Base-by-base conservation (phyloP, 345 rosid species). In the Moricandia moricandioides region DNA sequence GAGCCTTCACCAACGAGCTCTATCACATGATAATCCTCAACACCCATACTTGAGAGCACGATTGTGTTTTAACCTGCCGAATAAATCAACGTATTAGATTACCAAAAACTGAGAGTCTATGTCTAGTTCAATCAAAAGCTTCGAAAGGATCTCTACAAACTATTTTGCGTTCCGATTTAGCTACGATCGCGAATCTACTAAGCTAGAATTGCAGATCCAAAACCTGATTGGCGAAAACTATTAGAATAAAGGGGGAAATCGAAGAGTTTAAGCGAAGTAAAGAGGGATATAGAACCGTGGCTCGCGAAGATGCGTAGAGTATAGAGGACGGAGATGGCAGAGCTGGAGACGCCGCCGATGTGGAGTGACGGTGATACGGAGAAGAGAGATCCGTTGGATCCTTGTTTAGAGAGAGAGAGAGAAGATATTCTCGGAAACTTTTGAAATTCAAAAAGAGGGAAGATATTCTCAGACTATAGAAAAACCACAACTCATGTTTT, bases 1-100 rank as follows among this genome's bases (percentile, higher is more conserved):
- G 97, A 95, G 30, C 99, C 99, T 84, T 95, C 99, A 52, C 99
- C 99, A 4, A 92, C 97, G 54, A 90, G 91, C 86, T 92, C 99
- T 37, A 90, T 90, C 37, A 95, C 97, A 77, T 95, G 97, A 81
- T 95, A 92, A 67, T 90, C 82, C 71, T 90, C 97, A 6, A 95
- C 84, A 21, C 96, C 97, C 97, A 91, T 94, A 30, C 8, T 14
- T 71, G 35, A 35, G 29, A 35, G 29, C 45, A 10, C 49, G 55
- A 62, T 12, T 37, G 51, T 37, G 11, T 57, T 31, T 76, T 17
- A 26, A 72, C 65, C 72, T 71, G 77, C 40, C 40, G 16, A 12
- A 76, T 30, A 55, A 40, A 45, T 0, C 45, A 76, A 29, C 65
- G 47, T 0, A 4, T 54, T 39, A 60, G 68, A 56, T 60, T 34